Evolutionary conservation across 2,329 filamentous ascomycete species (phyloP), one percentile per base, ranked within the genome.

Genomic region (Talaromyces sp.): DNA sequence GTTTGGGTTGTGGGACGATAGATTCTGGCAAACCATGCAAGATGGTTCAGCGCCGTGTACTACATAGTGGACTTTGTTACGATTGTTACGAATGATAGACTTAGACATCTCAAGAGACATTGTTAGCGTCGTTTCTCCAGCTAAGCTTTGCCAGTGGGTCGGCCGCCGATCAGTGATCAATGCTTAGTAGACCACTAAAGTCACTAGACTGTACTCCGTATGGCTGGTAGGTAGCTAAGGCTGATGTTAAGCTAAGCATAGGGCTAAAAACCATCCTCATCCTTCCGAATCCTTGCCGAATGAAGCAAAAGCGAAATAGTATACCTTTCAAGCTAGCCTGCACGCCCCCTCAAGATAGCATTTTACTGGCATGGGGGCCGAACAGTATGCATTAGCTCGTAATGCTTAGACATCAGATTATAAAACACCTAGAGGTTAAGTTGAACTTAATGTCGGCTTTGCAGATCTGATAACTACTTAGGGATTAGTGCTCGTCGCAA

Each of bases 1-100:
- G 31, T 59, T 59, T 37, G 57, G 57, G n/a, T 39, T 59, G n/a
- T 59, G 42, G 57, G 57, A 59, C 39, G 57, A 59, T 46, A 46
- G 57, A 28, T 59, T 59, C 21, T 59, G 57, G 57, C 40, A 48
- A 16, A 50, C 25, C 28, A 59, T 59, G 39, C 57, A 59, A 35
- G 57, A 59, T 48, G 42, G 44, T n/a, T 23, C 57, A n/a, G 39
- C 42, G 44, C 57, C 28, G 33, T 59, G 57, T 28, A 37, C 35
- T 37, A 48, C 44, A 16, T 28, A 31, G 25, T 4, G 11, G 9
- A 21, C 4, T 3, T 2, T 18, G 14, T 48, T 16, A 48, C 21
- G 44, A 25, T 23, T 23, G 21, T 48, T 48, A 25, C 44, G 42
- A 44, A 23, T 4, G 21, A 5, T 44, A 44, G 18, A 44, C 35